Conservation (phyloP, 495 filamentous ascomycete species). For the Cladorrhinum samala region DNA sequence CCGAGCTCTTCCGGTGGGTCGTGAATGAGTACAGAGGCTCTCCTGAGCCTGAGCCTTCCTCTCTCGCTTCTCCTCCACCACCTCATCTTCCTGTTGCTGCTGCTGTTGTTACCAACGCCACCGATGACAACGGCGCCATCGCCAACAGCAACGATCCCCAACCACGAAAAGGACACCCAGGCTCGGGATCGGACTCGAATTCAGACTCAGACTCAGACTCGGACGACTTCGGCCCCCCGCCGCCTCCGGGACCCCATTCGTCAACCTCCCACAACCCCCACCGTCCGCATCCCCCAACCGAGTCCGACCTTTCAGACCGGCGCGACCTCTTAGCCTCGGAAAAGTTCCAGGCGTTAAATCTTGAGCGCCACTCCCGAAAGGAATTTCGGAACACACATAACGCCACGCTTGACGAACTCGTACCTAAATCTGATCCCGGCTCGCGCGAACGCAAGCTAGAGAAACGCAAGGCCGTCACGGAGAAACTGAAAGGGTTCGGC, state of each 20-base stretch:
- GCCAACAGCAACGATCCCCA: too few relatives aligned
- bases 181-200: too few relatives aligned
- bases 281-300: constrained; percentile 61
- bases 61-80: background rate
- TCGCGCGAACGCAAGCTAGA: constrained; percentile 81
- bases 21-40: too few relatives aligned
- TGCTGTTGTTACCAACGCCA: too few relatives aligned
- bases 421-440: constrained; percentile 77
- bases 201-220: constrained; percentile 59
- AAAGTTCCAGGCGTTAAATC: constrained; percentile 41
- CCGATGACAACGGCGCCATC: too few relatives aligned
- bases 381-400: constrained; percentile 55
- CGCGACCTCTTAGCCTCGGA: constrained; percentile 47
- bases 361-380: constrained; percentile 55
- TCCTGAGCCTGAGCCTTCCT: too few relatives aligned
- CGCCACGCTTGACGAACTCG: constrained; percentile 68
- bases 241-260: constrained; percentile 33
- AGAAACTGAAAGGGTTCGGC: constrained; percentile 53
- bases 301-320: constrained; percentile 67
- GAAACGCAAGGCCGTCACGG: constrained; percentile 56
- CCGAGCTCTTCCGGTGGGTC: too few relatives aligned
- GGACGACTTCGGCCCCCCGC: constrained; percentile 62
- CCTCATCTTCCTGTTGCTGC: too few relatives aligned
- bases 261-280: background rate
- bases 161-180: too few relatives aligned